Evolutionary conservation across 306 rosid species (phyloP).

Genomic region (Vigna hirtella): DNA sequence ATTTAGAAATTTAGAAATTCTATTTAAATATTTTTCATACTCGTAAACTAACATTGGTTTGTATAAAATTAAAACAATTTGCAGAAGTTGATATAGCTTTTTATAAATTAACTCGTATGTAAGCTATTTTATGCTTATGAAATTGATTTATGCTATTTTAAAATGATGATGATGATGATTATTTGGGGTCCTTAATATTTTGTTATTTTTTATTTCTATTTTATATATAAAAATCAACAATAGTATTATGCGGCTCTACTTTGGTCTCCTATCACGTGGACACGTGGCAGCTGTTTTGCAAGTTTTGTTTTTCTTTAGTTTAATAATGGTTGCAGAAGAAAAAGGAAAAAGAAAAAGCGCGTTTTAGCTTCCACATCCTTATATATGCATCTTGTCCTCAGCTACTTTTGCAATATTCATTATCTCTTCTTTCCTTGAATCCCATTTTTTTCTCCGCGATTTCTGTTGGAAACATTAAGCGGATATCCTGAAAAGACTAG

Average conservation of each 20-base stretch:
- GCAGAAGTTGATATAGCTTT: neutral
- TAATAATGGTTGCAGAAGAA: slow-evolving; percentile 9
- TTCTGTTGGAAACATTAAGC: neutral
- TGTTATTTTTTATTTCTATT: neutral
- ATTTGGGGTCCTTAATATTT: slow-evolving; percentile 43
- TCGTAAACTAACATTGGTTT: too few relatives aligned
- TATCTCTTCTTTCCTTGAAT: slow-evolving; percentile 24
- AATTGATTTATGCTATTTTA: neutral
- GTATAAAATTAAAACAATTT: too few relatives aligned
- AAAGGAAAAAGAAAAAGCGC: slow-evolving; percentile 40
- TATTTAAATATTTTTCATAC: too few relatives aligned
- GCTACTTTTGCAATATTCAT: slow-evolving; percentile 24
- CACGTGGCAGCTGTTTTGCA: slow-evolving; percentile 46
- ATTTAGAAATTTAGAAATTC: too few relatives aligned
- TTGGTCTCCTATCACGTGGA: slow-evolving; percentile 5
- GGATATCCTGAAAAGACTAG: slow-evolving; percentile 32
- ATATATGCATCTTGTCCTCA: slow-evolving; percentile 24
- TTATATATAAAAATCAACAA: neutral
- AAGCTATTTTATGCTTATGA: neutral
- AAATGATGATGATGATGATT: neutral
- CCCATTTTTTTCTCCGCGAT: neutral
- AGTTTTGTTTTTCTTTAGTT: neutral
- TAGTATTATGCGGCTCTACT: slow-evolving; percentile 34
- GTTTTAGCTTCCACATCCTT: slow-evolving; percentile 23
- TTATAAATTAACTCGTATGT: neutral